Percentiles rank a stretch among this genome's conserved stretches.
Conservation (phyloP, 345 rosid genomes). For the Corymbia maculata region DNA sequence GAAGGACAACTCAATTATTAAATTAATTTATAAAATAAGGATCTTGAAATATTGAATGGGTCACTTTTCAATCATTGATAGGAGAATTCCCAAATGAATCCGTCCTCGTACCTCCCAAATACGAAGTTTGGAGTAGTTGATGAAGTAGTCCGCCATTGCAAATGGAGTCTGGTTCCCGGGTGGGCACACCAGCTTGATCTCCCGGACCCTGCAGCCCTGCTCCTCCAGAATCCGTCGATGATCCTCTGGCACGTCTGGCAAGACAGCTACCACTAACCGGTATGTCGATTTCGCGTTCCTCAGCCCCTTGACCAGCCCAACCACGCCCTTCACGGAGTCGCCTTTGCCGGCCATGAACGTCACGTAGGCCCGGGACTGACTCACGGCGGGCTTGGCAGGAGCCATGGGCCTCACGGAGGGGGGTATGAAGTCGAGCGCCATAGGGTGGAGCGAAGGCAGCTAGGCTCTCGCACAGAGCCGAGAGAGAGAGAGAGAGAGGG, state of each 20-base stretch:
- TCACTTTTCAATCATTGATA: background rate
- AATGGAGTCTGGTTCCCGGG: background rate
- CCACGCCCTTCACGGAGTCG: background rate
- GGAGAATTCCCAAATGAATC: background rate
- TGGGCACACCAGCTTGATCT: fast-evolving
- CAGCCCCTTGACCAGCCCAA: background rate
- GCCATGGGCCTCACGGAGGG: background rate
- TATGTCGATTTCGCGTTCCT: fast-evolving
- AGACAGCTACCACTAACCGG: background rate
- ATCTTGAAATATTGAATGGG: too few relatives aligned
- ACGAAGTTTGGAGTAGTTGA: background rate
- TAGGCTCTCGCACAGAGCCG: too few relatives aligned
- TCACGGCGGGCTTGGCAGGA: too few relatives aligned
- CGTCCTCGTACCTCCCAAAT: background rate
- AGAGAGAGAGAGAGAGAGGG: too few relatives aligned
- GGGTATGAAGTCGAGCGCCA: too few relatives aligned
- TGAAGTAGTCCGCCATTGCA: fast-evolving
- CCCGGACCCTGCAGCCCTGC: background rate
- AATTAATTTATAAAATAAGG: background rate
- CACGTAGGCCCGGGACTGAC: fast-evolving
- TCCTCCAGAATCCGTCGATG: background rate
- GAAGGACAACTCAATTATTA: background rate
- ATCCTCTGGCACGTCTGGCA: background rate
- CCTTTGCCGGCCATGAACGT: fast-evolving
- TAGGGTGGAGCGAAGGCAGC: too few relatives aligned